Evolutionary conservation across 108 stramenopile species (phyloP).

Genomic region (Conticribra weissflogii): DNA sequence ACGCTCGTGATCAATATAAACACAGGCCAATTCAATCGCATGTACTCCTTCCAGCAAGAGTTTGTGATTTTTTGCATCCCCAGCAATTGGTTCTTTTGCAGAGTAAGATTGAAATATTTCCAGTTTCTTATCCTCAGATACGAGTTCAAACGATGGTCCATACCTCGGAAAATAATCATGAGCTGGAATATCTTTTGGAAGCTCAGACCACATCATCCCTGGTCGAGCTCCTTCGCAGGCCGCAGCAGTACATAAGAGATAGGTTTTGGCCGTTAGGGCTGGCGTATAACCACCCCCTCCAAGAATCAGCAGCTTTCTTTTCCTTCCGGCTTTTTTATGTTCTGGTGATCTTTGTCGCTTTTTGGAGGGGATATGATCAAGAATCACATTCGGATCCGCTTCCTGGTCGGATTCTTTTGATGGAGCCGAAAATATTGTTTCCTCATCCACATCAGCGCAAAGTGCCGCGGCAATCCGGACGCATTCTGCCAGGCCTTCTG

Average conservation of each 20-base stretch:
- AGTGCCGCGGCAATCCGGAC: slow-evolving; percentile 41
- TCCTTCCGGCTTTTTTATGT: slow-evolving; percentile 16
- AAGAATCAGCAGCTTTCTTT: slow-evolving; percentile 49
- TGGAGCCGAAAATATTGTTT: slow-evolving; percentile 10
- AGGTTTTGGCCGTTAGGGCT: slow-evolving; percentile 47
- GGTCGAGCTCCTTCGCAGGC: slow-evolving; percentile 56
- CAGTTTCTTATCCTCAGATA: slow-evolving; percentile 29
- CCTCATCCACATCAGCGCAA: slow-evolving; percentile 33
- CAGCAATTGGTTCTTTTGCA: slow-evolving; percentile 1
- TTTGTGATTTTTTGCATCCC: slow-evolving; percentile 1
- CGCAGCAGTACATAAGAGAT: slow-evolving; percentile 56
- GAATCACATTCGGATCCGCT: neutral
- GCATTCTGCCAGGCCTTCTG: slow-evolving; percentile 54
- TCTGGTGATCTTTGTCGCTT: neutral
- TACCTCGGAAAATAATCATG: slow-evolving; percentile 56
- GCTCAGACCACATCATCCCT: slow-evolving; percentile 45
- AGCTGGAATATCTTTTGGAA: slow-evolving; percentile 48
- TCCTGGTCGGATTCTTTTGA: neutral
- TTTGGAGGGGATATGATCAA: too few relatives aligned
- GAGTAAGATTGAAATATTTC: slow-evolving; percentile 22
- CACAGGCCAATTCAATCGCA: slow-evolving; percentile 19
- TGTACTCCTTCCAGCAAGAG: slow-evolving; percentile 25
- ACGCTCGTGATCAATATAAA: slow-evolving; percentile 33
- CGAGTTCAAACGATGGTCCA: slow-evolving; percentile 50
- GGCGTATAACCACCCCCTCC: slow-evolving; percentile 61